These are phyloP conservation scores for Lachnellula willkommii DNA, from an alignment of 2,329 filamentous ascomycete genomes.

Conservation along the genomic window DNA sequence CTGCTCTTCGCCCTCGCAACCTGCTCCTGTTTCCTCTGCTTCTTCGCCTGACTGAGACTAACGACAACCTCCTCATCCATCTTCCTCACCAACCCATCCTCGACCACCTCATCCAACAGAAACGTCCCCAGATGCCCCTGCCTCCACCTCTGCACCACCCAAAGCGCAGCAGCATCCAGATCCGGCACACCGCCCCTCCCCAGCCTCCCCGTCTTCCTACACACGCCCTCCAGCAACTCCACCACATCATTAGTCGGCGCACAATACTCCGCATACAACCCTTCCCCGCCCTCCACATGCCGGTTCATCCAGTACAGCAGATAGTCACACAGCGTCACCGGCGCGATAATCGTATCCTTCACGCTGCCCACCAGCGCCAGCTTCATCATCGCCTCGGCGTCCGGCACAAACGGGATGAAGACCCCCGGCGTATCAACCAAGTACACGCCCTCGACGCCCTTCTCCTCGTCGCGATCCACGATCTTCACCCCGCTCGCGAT, in stretches of 20 bases:
- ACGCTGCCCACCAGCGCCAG: conserved; percentile 87
- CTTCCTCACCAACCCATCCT: conserved; percentile 51
- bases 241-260: conserved; percentile 79
- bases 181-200: conserved; percentile 67
- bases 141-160: conserved; percentile 79
- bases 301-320: conserved; percentile 78
- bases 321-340: conserved; percentile 80
- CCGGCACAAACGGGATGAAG: conserved; percentile 84
- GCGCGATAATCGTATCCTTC: conserved; percentile 77
- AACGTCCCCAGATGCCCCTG: conserved; percentile 70
- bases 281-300: conserved; percentile 14
- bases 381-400: conserved; percentile 87
- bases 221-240: conserved; percentile 65
- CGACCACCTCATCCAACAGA: conserved; percentile 69
- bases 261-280: conserved; percentile 44
- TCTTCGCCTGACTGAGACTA: conserved; percentile 66
- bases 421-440: conserved; percentile 91
- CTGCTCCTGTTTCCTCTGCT: conserved; percentile 56
- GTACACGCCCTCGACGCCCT: conserved; percentile 53
- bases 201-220: conserved; percentile 69
- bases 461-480: conserved; percentile 46
- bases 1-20: conserved; percentile 35
- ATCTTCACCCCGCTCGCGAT: conserved; percentile 81
- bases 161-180: conserved; percentile 67
- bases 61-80: conserved; percentile 43